These are phyloP conservation scores for Rosa hybrid DNA, from an alignment of 331 rosid species.

Conservation along the genomic window DNA sequence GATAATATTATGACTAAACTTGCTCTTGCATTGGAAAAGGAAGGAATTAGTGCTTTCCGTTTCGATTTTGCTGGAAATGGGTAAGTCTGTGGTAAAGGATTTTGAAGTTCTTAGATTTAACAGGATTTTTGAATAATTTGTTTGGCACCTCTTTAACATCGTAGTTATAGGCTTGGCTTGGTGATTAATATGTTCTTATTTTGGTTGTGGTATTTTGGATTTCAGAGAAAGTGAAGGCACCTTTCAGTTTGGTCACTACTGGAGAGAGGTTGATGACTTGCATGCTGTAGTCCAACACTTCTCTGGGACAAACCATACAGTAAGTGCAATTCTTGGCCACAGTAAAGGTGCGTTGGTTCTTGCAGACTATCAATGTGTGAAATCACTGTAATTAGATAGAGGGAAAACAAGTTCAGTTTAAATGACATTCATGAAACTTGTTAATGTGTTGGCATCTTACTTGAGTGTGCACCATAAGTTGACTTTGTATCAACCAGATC, in stretches of 20 bases:
- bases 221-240: background rate
- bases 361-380: background rate
- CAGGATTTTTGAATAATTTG: background rate
- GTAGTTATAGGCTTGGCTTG: background rate
- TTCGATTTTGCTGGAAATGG: conserved; percentile 83
- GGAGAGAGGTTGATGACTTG: conserved; percentile 1
- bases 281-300: background rate
- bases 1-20: conserved; percentile 40
- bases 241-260: background rate
- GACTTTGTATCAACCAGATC: background rate
- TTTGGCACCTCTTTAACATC: background rate
- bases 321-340: background rate
- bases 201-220: background rate
- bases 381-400: background rate
- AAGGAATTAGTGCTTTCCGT: conserved; percentile 58
- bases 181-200: background rate
- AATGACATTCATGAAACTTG: background rate
- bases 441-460: background rate
- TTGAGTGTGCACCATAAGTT: background rate
- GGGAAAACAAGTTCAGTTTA: background rate
- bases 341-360: conserved; percentile 17
- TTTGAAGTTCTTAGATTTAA: background rate
- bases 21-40: conserved; percentile 54
- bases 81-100: conserved; percentile 25
- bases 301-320: background rate